phyloP scores from a whole-genome alignment of 2,329 filamentous ascomycete species.

The Talaromyces sp. region DNA sequence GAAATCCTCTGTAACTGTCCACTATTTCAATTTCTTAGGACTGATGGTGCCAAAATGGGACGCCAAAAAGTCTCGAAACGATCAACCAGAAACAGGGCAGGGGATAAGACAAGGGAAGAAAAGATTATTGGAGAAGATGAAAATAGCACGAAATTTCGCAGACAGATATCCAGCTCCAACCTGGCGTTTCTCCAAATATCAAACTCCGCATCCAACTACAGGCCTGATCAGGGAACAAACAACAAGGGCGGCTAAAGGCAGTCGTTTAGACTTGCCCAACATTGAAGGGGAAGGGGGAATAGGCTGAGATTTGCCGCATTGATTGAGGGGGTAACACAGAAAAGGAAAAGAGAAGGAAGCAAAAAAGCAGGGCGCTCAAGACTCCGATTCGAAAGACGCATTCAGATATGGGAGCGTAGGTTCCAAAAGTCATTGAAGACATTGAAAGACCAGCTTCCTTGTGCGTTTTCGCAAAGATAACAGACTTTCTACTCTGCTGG shows the following conservation, averaged over 20 bases:
- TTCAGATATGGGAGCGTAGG: not conserved
- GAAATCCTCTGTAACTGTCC: not conserved
- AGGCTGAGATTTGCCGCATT: slow-evolving; percentile 1
- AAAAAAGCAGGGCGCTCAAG: slow-evolving; percentile 15
- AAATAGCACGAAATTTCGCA: slow-evolving; percentile 16
- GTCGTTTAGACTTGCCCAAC: slow-evolving; percentile 22
- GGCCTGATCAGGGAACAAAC: slow-evolving; percentile 25
- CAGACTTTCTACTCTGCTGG: slow-evolving; percentile 15
- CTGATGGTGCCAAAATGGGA: too few species aligned
- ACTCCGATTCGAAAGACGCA: slow-evolving; percentile 29
- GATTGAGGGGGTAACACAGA: not conserved
- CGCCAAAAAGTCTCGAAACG: too few species aligned
- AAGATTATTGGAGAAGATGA: slow-evolving; percentile 18
- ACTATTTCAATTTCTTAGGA: not conserved
- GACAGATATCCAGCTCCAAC: slow-evolving; percentile 34
- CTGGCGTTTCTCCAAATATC: slow-evolving; percentile 43
- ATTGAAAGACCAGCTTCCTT: not conserved
- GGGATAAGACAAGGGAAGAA: slow-evolving; percentile 12
- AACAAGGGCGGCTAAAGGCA: slow-evolving; percentile 38
- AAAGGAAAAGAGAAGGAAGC: not conserved
- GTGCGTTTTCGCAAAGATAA: slow-evolving; percentile 9
- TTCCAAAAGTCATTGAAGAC: not conserved
- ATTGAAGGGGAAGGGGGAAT: not conserved
- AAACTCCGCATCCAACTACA: slow-evolving; percentile 45
- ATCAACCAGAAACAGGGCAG: slow-evolving; percentile 8